A percentile compares a stretch with the other conserved stretches of the same genome.
Evolutionary conservation across 495 filamentous ascomycete species (phyloP).

Genomic region (Xylaria flabelliformis): DNA sequence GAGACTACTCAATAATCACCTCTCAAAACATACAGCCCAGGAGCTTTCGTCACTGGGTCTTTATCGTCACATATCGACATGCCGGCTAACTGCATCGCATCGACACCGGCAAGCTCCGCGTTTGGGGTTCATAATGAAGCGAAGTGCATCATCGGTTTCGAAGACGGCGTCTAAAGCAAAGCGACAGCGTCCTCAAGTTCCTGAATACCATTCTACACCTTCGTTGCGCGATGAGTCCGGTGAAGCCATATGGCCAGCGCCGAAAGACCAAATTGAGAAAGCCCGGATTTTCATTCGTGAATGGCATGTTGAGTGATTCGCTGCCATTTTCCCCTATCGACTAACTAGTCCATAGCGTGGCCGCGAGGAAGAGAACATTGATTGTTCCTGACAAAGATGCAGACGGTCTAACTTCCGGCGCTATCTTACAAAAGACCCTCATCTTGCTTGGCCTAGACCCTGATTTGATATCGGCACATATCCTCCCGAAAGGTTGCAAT

Average conservation of each 20-base stretch:
- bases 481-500: constrained; percentile 58
- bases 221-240: constrained; percentile 48
- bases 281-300: constrained; percentile 55
- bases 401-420: constrained; percentile 65
- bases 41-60: not conserved
- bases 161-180: constrained; percentile 33
- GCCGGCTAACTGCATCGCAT: not conserved
- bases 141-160: constrained; percentile 33
- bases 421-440: constrained; percentile 62
- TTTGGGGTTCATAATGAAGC: constrained; percentile 35
- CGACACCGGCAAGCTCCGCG: not conserved
- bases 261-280: constrained; percentile 50
- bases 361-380: constrained; percentile 44
- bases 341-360: constrained; percentile 21
- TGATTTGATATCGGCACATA: constrained; percentile 55
- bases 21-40: not conserved
- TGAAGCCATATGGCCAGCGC: constrained; percentile 61
- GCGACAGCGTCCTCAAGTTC: constrained; percentile 32
- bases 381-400: constrained; percentile 69
- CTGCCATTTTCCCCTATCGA: constrained; percentile 28
- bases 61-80: not conserved
- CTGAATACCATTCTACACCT: constrained; percentile 49
- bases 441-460: constrained; percentile 54
- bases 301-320: constrained; percentile 51
- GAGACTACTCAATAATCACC: constrained; percentile 4